A percentile compares a stretch with the other conserved stretches of the same genome.
Evolutionary conservation across 1,139 yeast genomes (phyloP).

Genomic region (Hanseniaspora uvarum): DNA sequence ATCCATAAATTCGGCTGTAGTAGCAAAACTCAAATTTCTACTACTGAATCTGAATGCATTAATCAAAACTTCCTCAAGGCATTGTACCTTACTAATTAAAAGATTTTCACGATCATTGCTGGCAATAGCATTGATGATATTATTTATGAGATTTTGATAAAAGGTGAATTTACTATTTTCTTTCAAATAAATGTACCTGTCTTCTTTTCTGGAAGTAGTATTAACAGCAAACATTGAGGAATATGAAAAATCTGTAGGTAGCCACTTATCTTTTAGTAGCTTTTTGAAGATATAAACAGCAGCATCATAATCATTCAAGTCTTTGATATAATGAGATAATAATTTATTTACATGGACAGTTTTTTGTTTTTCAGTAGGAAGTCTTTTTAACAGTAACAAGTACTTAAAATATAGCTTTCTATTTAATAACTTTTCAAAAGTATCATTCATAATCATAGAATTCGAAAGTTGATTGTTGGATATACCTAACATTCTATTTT

Average conservation of each 20-base stretch:
- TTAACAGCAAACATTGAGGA: not conserved
- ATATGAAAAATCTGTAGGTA: slow-evolving; percentile 3
- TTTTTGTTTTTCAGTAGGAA: not conserved
- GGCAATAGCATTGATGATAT: not conserved
- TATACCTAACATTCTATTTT: slow-evolving; percentile 12
- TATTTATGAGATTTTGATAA: not conserved
- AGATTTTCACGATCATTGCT: not conserved
- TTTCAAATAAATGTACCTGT: not conserved
- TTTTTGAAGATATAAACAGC: slow-evolving; percentile 1
- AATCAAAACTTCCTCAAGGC: not conserved
- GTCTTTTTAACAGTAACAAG: slow-evolving; percentile 1
- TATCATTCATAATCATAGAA: slow-evolving; percentile 1
- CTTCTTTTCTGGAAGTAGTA: too few species aligned
- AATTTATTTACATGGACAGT: slow-evolving; percentile 1
- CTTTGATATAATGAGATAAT: slow-evolving; percentile 3
- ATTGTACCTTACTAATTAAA: not conserved
- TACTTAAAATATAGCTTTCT: slow-evolving; percentile 9
- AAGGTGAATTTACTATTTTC: not conserved
- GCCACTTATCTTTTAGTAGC: not conserved
- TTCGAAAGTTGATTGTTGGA: not conserved
- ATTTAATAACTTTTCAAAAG: not conserved
- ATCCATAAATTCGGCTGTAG: not conserved
- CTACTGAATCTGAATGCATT: slow-evolving; percentile 12
- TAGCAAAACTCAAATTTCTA: not conserved
- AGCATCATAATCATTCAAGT: not conserved